Percentiles rank a stretch among this genome's conserved stretches.
Conservation (phyloP, 345 rosid genomes). For the Eucalyptus victrix region DNA sequence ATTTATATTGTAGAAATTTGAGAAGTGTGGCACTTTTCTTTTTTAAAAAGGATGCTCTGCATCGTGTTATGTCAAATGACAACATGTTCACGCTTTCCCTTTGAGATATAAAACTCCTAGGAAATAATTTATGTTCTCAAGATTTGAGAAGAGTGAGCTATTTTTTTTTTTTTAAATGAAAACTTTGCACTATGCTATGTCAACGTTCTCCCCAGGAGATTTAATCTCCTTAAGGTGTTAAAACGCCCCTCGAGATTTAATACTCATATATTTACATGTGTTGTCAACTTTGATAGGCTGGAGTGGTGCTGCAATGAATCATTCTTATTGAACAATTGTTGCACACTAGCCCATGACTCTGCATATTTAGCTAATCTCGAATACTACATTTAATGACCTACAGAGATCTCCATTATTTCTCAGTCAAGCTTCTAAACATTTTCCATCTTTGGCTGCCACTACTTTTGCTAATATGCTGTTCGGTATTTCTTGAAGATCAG, state of each 20-base stretch:
- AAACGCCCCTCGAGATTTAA: too few species aligned
- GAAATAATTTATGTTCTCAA: too few species aligned
- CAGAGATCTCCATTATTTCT: background rate
- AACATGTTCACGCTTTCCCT: too few species aligned
- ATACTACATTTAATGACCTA: background rate
- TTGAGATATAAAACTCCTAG: too few species aligned
- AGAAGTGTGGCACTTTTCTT: background rate
- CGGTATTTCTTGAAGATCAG: too few species aligned
- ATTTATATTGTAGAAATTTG: background rate
- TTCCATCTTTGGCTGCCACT: background rate
- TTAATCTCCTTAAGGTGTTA: too few species aligned
- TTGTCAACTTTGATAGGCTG: background rate
- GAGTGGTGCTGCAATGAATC: background rate
- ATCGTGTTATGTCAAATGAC: background rate
- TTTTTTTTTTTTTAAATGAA: too few species aligned
- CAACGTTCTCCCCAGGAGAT: accelerated
- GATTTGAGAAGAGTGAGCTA: accelerated
- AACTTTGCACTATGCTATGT: too few species aligned
- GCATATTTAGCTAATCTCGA: background rate
- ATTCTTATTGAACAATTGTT: background rate
- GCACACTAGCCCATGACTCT: background rate
- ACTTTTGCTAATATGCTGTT: too few species aligned
- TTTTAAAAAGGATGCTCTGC: background rate
- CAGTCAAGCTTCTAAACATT: background rate
- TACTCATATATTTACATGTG: too few species aligned